These are phyloP conservation scores for Eucalyptus dawsonii DNA, from an alignment of 345 rosid genomes.

Conservation along the genomic window DNA sequence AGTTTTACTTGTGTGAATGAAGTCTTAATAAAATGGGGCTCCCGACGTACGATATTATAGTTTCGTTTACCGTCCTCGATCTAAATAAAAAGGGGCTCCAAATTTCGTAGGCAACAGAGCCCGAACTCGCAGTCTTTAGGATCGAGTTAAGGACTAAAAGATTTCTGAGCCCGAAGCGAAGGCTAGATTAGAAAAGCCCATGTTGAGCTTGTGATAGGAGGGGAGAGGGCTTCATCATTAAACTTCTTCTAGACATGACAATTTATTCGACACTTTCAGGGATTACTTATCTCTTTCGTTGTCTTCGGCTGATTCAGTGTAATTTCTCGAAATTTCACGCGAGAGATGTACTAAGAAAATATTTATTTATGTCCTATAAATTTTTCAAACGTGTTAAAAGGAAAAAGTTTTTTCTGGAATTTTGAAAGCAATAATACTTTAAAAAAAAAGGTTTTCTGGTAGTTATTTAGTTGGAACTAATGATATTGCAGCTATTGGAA, in stretches of 20 bases:
- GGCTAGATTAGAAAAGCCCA: neutral
- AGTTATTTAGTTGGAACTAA: neutral
- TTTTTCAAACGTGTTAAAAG: neutral
- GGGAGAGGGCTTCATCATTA: neutral
- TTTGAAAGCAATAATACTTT: neutral
- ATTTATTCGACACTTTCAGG: neutral
- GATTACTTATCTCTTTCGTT: neutral
- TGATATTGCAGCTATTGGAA: neutral
- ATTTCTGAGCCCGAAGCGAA: neutral
- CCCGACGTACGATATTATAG: neutral
- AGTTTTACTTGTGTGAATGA: neutral
- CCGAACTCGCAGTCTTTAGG: neutral
- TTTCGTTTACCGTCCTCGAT: neutral
- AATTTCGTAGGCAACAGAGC: neutral
- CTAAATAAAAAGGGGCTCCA: neutral
- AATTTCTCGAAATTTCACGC: neutral
- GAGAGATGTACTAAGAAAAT: neutral
- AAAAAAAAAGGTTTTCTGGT: neutral
- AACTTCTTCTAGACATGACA: neutral
- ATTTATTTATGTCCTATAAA: neutral
- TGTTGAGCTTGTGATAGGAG: neutral
- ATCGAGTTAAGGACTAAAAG: neutral
- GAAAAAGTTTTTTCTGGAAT: neutral
- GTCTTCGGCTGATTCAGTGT: neutral
- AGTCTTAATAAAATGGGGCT: neutral